Conservation (phyloP, 495 filamentous ascomycete species). For the Tuber umbilicatum region DNA sequence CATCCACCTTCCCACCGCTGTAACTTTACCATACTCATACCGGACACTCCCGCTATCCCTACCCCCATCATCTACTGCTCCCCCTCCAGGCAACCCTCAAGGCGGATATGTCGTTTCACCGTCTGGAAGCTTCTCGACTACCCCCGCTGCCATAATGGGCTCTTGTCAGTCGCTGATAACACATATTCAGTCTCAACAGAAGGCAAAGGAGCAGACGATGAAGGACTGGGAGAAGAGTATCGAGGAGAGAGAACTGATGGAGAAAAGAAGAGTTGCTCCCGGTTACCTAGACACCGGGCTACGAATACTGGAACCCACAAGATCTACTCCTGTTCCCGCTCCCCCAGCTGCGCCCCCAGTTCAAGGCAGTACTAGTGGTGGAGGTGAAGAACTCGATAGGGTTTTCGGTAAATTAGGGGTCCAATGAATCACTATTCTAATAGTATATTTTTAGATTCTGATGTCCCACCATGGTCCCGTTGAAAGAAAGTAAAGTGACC, state of each 20-base stretch:
- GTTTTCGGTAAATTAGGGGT: constrained; percentile 69
- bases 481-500: not conserved
- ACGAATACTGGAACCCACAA: constrained; percentile 70
- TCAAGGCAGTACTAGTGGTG: constrained; percentile 6
- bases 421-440: constrained; percentile 13
- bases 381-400: constrained; percentile 75
- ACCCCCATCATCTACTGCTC: constrained; percentile 64
- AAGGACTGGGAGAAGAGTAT: constrained; percentile 64
- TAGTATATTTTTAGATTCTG: not conserved
- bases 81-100: constrained; percentile 40
- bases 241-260: constrained; percentile 70
- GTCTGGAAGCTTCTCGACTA: constrained; percentile 41
- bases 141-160: constrained; percentile 28
- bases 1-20: constrained; percentile 79
- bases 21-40: constrained; percentile 93
- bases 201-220: constrained; percentile 59
- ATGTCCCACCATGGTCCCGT: not conserved
- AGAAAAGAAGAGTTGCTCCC: constrained; percentile 84
- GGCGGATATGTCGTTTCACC: constrained; percentile 38
- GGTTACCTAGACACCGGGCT: constrained; percentile 91
- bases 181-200: constrained; percentile 66
- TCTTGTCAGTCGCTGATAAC: constrained; percentile 44
- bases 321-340: constrained; percentile 19
- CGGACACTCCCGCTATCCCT: constrained; percentile 77
- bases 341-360: not conserved